These are phyloP conservation scores for Effrenium voratum DNA, from an alignment of 73 alveolate genomes.

Conservation along the genomic window DNA sequence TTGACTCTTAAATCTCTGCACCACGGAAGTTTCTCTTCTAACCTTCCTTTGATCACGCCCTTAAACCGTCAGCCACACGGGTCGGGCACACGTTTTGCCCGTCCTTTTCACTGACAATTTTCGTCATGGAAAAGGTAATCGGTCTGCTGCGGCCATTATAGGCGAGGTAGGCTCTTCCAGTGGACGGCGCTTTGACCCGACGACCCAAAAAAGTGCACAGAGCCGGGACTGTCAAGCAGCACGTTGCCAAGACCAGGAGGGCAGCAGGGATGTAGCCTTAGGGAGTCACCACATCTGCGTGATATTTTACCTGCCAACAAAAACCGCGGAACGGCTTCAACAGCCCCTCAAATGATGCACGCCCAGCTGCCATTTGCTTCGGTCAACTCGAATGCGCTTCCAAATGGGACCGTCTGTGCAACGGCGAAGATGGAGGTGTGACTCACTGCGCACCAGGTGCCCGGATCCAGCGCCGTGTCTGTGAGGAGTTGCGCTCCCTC, in stretches of 20 bases:
- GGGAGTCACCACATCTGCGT: background rate
- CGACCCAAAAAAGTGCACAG: background rate
- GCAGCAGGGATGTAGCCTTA: slow-evolving; percentile 2
- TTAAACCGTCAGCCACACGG: no score
- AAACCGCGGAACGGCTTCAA: background rate
- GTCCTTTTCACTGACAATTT: slow-evolving; percentile 42
- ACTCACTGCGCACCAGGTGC: slow-evolving; percentile 39
- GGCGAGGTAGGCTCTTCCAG: background rate
- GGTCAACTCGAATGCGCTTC: background rate
- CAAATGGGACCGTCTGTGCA: background rate
- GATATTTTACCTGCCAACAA: background rate
- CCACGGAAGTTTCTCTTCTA: no score
- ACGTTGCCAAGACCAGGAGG: background rate
- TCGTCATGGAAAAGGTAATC: background rate
- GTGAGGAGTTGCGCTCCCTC: slow-evolving; percentile 1
- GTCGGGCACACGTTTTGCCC: no score
- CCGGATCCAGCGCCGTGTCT: background rate
- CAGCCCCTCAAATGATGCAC: background rate
- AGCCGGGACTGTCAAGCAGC: background rate
- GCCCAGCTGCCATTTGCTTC: background rate
- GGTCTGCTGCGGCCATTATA: background rate
- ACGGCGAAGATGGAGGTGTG: slow-evolving; percentile 38
- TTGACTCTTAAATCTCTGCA: no score
- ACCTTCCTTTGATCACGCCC: no score
- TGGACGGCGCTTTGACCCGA: slow-evolving; percentile 16